Evolutionary conservation across 306 rosid genomes (phyloP).

Genomic region (Cicer yamashitae): DNA sequence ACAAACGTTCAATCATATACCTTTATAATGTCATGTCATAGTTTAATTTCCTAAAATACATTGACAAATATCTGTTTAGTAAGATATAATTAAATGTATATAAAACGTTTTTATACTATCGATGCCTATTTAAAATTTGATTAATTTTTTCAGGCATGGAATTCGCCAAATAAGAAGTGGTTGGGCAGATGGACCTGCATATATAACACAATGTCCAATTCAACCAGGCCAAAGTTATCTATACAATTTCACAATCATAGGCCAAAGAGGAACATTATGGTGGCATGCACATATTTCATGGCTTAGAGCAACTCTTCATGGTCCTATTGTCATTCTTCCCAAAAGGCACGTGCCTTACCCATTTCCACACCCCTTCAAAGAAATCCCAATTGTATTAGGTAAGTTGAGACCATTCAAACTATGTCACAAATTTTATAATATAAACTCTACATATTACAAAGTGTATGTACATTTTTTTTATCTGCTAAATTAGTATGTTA

Average conservation of each 20-base stretch:
- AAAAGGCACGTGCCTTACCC: constrained; percentile 68
- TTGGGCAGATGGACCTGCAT: constrained; percentile 86
- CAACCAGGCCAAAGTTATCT: constrained; percentile 63
- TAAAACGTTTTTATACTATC: background rate
- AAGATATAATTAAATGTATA: no score
- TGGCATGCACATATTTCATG: constrained; percentile 88
- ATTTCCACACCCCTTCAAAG: constrained; percentile 65
- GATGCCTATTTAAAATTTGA: background rate
- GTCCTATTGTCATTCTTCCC: constrained; percentile 79
- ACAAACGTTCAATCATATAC: no score
- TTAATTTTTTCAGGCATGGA: constrained; percentile 59
- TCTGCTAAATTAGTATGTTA: background rate
- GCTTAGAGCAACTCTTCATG: constrained; percentile 70
- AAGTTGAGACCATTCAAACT: constrained; percentile 31
- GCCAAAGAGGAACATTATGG: constrained; percentile 77
- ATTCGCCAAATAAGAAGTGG: constrained; percentile 65
- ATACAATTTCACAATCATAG: constrained; percentile 65
- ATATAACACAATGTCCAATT: constrained; percentile 79
- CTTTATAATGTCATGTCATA: no score
- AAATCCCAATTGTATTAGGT: constrained; percentile 73
- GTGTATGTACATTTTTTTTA: background rate
- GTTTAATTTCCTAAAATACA: no score
- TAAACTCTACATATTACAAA: background rate
- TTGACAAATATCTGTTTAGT: no score
- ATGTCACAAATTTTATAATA: constrained; percentile 1